Conservation (phyloP, 495 filamentous ascomycete genomes). For the Alectoria sarmentosa region DNA sequence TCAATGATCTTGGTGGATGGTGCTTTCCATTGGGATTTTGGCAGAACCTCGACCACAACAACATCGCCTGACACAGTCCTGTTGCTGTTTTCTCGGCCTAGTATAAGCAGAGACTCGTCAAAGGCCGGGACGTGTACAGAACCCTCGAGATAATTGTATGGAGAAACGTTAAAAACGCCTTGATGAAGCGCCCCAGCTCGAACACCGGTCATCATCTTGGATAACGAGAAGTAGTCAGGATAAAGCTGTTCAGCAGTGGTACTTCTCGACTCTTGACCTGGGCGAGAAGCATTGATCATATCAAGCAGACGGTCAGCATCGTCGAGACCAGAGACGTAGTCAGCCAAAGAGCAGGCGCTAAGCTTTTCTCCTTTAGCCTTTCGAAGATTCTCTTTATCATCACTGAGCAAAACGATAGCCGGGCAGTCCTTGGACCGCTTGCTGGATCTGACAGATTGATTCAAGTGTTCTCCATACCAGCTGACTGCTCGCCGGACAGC, state of each 20-base stretch:
- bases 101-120: constrained; percentile 75
- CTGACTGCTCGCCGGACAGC: constrained; percentile 78
- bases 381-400: constrained; percentile 78
- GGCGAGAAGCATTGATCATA: constrained; percentile 77
- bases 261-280: constrained; percentile 56
- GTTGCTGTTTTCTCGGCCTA: constrained; percentile 96
- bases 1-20: constrained; percentile 93
- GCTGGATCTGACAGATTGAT: constrained; percentile 45
- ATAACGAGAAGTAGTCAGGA: constrained; percentile 73
- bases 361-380: constrained; percentile 76
- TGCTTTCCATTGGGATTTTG: constrained; percentile 92
- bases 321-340: constrained; percentile 78
- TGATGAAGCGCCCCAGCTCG: constrained; percentile 84
- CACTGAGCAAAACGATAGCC: constrained; percentile 84
- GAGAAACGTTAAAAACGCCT: constrained; percentile 90
- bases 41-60: constrained; percentile 86
- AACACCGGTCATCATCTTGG: constrained; percentile 91
- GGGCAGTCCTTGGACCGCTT: constrained; percentile 57
- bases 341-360: constrained; percentile 54
- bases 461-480: constrained; percentile 84
- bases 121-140: constrained; percentile 85
- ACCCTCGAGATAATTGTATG: constrained; percentile 95
- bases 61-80: constrained; percentile 83
- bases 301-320: constrained; percentile 82
- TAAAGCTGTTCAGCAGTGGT: constrained; percentile 68